phyloP scores from a whole-genome alignment of 2,329 filamentous ascomycete genomes.

The Pestalotiopsis fici region DNA sequence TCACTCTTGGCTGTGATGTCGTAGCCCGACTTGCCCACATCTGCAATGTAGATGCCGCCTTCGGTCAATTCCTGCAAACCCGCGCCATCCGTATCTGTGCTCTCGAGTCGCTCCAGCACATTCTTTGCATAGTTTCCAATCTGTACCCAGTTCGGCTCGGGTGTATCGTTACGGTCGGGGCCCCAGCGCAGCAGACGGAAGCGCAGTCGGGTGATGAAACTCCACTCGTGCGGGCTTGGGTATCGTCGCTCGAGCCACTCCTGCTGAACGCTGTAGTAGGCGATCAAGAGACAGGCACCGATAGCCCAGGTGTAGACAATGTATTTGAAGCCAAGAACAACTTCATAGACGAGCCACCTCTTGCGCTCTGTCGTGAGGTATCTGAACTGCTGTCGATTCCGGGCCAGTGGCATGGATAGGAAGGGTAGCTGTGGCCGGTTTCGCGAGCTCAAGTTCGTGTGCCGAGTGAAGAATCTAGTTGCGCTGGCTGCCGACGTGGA shows the following conservation, averaged over 20 bases:
- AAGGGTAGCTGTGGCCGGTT: slow-evolving; percentile 51
- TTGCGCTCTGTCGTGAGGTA: slow-evolving; percentile 80
- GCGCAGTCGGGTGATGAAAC: slow-evolving; percentile 66
- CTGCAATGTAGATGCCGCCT: slow-evolving; percentile 54
- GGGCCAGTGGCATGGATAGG: slow-evolving; percentile 44
- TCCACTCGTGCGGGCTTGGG: slow-evolving; percentile 84
- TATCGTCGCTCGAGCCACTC: slow-evolving; percentile 74
- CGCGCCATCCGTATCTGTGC: slow-evolving; percentile 67
- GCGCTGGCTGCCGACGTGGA: slow-evolving; percentile 6
- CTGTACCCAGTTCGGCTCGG: slow-evolving; percentile 68
- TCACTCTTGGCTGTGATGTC: slow-evolving; percentile 78
- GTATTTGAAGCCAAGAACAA: slow-evolving; percentile 70
- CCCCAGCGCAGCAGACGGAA: slow-evolving; percentile 65
- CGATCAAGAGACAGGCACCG: slow-evolving; percentile 58
- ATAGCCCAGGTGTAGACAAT: slow-evolving; percentile 67
- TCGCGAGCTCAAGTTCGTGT: slow-evolving; percentile 42
- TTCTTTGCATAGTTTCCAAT: slow-evolving; percentile 62
- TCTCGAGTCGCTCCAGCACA: slow-evolving; percentile 68
- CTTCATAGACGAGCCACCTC: slow-evolving; percentile 69
- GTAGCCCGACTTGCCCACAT: slow-evolving; percentile 53
- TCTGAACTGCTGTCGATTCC: slow-evolving; percentile 57
- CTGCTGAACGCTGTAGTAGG: slow-evolving; percentile 68
- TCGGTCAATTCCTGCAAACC: slow-evolving; percentile 60
- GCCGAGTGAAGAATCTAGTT: slow-evolving; percentile 57
- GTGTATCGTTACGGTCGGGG: slow-evolving; percentile 53